Evolutionary conservation across 202 grass and related monocot genomes (phyloP).

Genomic region (Zoysia matrella): DNA sequence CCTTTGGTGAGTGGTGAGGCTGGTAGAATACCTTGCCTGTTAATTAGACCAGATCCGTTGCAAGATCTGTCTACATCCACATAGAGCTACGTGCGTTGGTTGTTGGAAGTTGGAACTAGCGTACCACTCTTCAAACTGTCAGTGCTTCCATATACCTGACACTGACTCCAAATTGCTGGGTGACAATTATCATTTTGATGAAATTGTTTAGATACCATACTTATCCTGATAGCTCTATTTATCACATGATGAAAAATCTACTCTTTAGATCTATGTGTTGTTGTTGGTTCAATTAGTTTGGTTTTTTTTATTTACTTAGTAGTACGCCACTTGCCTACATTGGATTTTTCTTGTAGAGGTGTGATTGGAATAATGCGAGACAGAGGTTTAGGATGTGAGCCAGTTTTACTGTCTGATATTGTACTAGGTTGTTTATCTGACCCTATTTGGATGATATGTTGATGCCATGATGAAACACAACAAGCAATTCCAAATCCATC

Average conservation of each 20-base stretch:
- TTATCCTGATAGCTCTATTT: background rate
- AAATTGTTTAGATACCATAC: background rate
- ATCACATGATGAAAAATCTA: background rate
- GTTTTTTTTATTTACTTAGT: background rate
- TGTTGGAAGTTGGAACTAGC: slow-evolving; percentile 18
- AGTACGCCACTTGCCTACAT: background rate
- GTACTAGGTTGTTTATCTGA: background rate
- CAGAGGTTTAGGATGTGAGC: too few species aligned
- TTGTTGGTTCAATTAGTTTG: background rate
- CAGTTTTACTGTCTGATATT: background rate
- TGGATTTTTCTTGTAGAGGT: background rate
- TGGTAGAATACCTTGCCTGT: background rate
- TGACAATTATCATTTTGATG: slow-evolving; percentile 39
- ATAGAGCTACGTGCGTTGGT: slow-evolving; percentile 36
- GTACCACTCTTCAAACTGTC: slow-evolving; percentile 33
- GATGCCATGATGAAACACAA: background rate
- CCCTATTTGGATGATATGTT: background rate
- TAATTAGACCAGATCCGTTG: slow-evolving; percentile 32
- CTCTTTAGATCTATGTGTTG: background rate
- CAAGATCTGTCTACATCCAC: slow-evolving; percentile 26
- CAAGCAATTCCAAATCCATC: too few species aligned
- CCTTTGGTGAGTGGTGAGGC: slow-evolving; percentile 89
- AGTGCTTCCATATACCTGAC: background rate
- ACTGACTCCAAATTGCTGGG: slow-evolving; percentile 14
- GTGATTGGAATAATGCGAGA: background rate